Evolutionary conservation across 148 eudicot genomes (phyloP).

Genomic region (Camellia japonica): DNA sequence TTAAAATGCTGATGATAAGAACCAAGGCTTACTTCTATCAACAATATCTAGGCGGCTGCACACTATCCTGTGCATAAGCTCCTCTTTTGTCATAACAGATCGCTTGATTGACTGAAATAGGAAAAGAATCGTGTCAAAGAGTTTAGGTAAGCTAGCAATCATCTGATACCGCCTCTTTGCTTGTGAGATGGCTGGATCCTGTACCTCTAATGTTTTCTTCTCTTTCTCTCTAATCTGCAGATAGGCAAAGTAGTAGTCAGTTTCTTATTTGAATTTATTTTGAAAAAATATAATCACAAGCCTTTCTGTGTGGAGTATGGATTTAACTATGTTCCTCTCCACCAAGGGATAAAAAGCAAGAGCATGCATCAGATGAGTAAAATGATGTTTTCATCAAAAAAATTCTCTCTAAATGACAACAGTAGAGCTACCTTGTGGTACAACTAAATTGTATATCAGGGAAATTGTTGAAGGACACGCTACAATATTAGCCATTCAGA

Average conservation of each 20-base stretch:
- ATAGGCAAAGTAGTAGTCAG: neutral
- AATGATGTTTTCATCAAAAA: neutral
- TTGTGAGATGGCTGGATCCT: slow-evolving; percentile 64
- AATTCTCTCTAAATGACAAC: neutral
- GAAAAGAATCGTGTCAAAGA: slow-evolving; percentile 64
- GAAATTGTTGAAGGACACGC: neutral
- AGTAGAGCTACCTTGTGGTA: neutral
- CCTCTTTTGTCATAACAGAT: slow-evolving; percentile 67
- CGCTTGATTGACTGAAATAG: slow-evolving; percentile 71
- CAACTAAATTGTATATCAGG: neutral
- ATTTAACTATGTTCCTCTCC: too few relatives aligned
- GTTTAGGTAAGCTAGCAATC: slow-evolving; percentile 69
- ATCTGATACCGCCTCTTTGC: slow-evolving; percentile 61
- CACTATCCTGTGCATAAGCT: slow-evolving; percentile 62
- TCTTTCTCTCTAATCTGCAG: slow-evolving; percentile 78
- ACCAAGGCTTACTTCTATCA: slow-evolving; percentile 59
- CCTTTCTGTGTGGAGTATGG: neutral
- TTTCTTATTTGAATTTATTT: neutral
- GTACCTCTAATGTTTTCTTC: slow-evolving; percentile 43
- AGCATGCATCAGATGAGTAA: neutral
- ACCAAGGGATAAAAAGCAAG: too few relatives aligned
- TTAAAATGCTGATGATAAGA: neutral
- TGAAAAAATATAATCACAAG: neutral
- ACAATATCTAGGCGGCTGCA: slow-evolving; percentile 46
- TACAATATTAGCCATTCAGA: neutral